Percentiles rank a stretch among this genome's conserved stretches.
phyloP scores from a whole-genome alignment of 2,329 filamentous ascomycete genomes.

The Paradendryphiella salina region DNA sequence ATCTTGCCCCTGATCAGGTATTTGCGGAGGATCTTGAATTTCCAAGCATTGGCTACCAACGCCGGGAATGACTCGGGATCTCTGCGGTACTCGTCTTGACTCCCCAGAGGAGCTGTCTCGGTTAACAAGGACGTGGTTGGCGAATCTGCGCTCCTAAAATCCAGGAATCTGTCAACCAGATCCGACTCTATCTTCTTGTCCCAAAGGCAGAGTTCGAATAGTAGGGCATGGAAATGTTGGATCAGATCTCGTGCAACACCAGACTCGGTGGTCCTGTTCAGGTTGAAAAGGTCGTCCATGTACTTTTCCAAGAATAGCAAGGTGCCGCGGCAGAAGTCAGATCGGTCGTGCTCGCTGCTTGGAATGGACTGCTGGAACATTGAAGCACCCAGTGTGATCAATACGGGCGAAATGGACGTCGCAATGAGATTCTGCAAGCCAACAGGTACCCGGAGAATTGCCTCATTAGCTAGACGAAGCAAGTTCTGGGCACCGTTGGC shows the following conservation, averaged over 20 bases:
- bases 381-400: conserved; percentile 31
- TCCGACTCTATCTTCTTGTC: conserved; percentile 28
- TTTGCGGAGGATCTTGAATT: conserved; percentile 67
- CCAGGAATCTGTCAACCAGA: conserved; percentile 33
- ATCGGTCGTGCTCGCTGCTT: conserved; percentile 16
- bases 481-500: conserved; percentile 34
- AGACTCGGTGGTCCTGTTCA: conserved; percentile 35
- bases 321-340: conserved; percentile 25
- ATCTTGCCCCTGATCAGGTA: conserved; percentile 84
- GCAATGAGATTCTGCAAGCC: conserved; percentile 25
- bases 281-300: conserved; percentile 33
- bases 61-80: conserved; percentile 49
- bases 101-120: conserved; percentile 1
- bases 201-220: conserved; percentile 36
- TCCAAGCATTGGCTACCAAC: conserved; percentile 67
- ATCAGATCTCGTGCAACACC: conserved; percentile 33
- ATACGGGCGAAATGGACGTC: conserved; percentile 19
- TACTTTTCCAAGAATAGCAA: conserved; percentile 37
- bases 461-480: conserved; percentile 25
- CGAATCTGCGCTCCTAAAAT: conserved; percentile 29
- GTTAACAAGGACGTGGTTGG: conserved; percentile 21
- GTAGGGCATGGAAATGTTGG: conserved; percentile 22
- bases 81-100: conserved; percentile 23
- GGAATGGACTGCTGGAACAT: conserved; percentile 18
- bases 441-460: conserved; percentile 25